Evolutionary conservation across 1,284 basidiomycete genomes (phyloP), one percentile per base, ranked within the genome.

Genomic region (Irpex sp.): DNA sequence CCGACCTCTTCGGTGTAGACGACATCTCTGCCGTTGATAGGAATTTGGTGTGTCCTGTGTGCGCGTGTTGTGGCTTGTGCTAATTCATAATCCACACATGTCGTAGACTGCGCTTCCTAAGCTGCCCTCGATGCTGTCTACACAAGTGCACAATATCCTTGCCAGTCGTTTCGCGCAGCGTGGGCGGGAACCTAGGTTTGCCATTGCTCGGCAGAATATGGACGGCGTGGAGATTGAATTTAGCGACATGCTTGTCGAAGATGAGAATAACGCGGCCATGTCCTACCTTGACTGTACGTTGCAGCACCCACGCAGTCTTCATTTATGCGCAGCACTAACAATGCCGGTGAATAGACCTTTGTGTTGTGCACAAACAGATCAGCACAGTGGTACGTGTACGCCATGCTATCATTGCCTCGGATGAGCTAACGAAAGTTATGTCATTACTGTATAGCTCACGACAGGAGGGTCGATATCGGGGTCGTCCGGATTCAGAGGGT

Each of bases 191-290:
- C 75, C 82, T 1, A 93, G 91, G 61, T 84, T 98, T 64, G 78
- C 89, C 44, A 82, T 98, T 57, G 93, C 94, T 0, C 85, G 97
- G 13, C 97, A 99, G 75, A 95, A 98, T 73, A 81, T 95, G 72
- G 97, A 99, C 74, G 96, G 89, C 8, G 83, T 88, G 64, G 97
- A 99, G 78, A 87, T 99, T 60, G 97, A 99, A 74, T 96, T 97
- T 71, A 94, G 93, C 66, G 97, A 99, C 79, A 93, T 97, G 88
- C 82, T 99, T 13, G 88, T 98, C 11, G 97, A 99, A 78, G 97
- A 99, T 77, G 88, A 92, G 74, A 99, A 99, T 76, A 98, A 98
- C 72, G 96, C 94, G 55, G 92, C 92, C 0, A 87, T 97, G 86
- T 88, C 90, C 1, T 96, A 96, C 76, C 76, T 89, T 5, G 93